phyloP scores from a whole-genome alignment of 768 basidiomycete species.

The Chalciporus chontae region DNA sequence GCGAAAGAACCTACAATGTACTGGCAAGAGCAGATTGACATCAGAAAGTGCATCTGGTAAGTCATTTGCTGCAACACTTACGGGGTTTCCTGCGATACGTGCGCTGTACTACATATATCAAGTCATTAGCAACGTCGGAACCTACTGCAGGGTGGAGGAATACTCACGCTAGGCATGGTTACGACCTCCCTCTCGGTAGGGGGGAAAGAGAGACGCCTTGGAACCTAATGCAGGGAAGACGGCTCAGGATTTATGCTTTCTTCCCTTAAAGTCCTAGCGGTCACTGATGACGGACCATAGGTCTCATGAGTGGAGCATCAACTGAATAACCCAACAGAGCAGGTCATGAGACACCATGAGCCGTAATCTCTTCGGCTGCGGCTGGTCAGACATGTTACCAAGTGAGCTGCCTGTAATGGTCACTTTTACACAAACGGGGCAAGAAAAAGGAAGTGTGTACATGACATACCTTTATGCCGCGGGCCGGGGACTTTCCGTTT shows the following conservation, averaged over 20 bases:
- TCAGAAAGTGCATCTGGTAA: constrained; percentile 3
- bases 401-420: not conserved
- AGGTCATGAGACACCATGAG: constrained; percentile 2
- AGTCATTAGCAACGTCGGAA: constrained; percentile 2
- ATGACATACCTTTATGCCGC: not conserved
- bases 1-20: constrained; percentile 78
- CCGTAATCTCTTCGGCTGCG: not conserved
- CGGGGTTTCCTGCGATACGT: constrained; percentile 57
- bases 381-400: not conserved
- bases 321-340: not conserved
- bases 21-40: constrained; percentile 33
- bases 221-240: not conserved
- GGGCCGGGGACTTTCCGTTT: not conserved
- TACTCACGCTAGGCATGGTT: constrained; percentile 27
- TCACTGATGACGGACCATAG: constrained; percentile 7
- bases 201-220: not conserved
- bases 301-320: not conserved
- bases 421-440: not conserved
- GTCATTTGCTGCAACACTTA: constrained; percentile 20
- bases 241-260: constrained; percentile 12
- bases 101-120: constrained; percentile 43
- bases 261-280: not conserved
- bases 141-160: not conserved
- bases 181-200: not conserved
- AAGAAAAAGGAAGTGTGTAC: not conserved